A percentile compares a stretch with the other conserved stretches of the same genome.
phyloP scores from a whole-genome alignment of 2,329 filamentous ascomycete genomes.

The Ascochyta koolunga region DNA sequence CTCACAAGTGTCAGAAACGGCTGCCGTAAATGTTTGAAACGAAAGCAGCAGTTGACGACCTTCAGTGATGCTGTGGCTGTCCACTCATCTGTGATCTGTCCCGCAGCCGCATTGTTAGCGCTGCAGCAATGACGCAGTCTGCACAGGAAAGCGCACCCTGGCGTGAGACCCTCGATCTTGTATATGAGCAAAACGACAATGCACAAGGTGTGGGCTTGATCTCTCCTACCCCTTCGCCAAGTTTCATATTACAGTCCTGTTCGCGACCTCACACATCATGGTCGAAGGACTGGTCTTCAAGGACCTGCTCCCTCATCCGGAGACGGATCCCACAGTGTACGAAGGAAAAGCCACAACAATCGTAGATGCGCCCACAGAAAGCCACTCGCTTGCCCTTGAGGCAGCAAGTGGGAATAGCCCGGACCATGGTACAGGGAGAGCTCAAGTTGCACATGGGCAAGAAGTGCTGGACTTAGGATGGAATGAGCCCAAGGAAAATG shows the following conservation, averaged over 20 bases:
- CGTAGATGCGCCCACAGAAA: slow-evolving; percentile 52
- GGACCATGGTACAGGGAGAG: slow-evolving; percentile 54
- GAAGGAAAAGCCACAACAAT: slow-evolving; percentile 42
- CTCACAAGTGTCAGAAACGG: slow-evolving; percentile 3
- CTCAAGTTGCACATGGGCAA: slow-evolving; percentile 50
- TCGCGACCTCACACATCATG: slow-evolving; percentile 18
- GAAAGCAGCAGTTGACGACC: slow-evolving; percentile 8
- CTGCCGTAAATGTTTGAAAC: slow-evolving; percentile 3
- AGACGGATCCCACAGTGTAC: slow-evolving; percentile 37
- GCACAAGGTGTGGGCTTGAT: not conserved
- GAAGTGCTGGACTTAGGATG: slow-evolving; percentile 73
- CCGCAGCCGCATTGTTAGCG: slow-evolving; percentile 15
- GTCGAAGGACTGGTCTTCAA: slow-evolving; percentile 43
- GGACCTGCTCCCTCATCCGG: slow-evolving; percentile 46
- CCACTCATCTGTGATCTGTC: slow-evolving; percentile 16
- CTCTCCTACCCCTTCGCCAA: not conserved
- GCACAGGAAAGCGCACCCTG: slow-evolving; percentile 8
- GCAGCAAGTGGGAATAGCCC: slow-evolving; percentile 42
- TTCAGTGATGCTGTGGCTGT: slow-evolving; percentile 22
- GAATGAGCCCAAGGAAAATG: slow-evolving; percentile 64
- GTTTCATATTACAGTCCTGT: not conserved
- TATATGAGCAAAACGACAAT: slow-evolving; percentile 17
- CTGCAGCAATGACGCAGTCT: slow-evolving; percentile 27
- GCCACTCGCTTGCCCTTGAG: slow-evolving; percentile 55
- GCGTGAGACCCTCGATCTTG: slow-evolving; percentile 1